A percentile compares a stretch with the other conserved stretches of the same genome.
Conservation (phyloP, 2,329 filamentous ascomycete genomes). For the Epichloe scottii region DNA sequence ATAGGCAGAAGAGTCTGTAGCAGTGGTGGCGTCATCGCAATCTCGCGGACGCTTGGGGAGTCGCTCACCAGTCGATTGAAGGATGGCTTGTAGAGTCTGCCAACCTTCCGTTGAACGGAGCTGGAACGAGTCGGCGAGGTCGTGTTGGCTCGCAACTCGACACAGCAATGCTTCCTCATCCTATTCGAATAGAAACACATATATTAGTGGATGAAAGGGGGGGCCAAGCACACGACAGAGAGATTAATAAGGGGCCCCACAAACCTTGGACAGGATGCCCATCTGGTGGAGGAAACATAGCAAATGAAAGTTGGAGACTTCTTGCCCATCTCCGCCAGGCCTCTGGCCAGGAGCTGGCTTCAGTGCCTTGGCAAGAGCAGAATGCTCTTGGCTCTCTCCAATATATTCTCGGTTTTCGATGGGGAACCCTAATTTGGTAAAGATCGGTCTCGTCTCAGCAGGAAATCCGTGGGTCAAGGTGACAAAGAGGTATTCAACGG, state of each 20-base stretch:
- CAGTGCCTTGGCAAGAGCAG: conserved; percentile 54
- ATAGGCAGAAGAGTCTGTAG: conserved; percentile 12
- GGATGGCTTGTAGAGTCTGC: conserved; percentile 85
- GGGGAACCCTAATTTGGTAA: conserved; percentile 63
- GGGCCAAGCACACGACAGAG: not conserved
- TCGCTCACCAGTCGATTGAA: conserved; percentile 96
- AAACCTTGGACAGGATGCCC: conserved; percentile 74
- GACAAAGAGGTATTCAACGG: conserved; percentile 90
- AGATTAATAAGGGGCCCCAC: conserved; percentile 10
- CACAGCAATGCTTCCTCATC: conserved; percentile 81
- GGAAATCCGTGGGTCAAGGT: conserved; percentile 96
- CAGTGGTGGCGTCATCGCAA: conserved; percentile 21
- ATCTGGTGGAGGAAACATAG: conserved; percentile 76
- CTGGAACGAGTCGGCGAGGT: conserved; percentile 68
- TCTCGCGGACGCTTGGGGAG: conserved; percentile 59
- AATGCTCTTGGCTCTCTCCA: conserved; percentile 73
- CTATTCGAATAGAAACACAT: conserved; percentile 31
- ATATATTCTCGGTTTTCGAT: conserved; percentile 85
- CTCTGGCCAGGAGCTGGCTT: conserved; percentile 48
- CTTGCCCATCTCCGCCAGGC: conserved; percentile 47
- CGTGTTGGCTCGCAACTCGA: conserved; percentile 69
- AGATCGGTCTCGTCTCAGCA: conserved; percentile 62
- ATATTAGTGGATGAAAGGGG: not conserved
- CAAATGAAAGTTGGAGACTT: conserved; percentile 86
- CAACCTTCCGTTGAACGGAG: conserved; percentile 81